Conservation (phyloP, 2,329 filamentous ascomycete species). For the Alternaria longipes region DNA sequence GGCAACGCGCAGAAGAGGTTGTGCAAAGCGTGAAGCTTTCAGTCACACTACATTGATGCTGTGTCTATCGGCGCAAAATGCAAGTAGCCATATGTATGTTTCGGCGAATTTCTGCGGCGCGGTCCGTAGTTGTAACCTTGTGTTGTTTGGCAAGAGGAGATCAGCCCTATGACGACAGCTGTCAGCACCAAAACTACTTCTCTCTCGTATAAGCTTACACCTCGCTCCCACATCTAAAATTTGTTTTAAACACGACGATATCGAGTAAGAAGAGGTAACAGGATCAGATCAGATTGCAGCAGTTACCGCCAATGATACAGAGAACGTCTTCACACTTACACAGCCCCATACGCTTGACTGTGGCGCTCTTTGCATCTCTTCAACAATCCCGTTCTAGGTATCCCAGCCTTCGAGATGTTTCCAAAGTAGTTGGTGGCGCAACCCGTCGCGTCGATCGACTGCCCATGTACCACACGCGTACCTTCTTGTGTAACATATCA, state of each 20-base stretch:
- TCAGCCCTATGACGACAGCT: constrained; percentile 10
- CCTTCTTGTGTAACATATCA: constrained; percentile 14
- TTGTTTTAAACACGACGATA: too few species aligned
- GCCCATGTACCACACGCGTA: constrained; percentile 10
- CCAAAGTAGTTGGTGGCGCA: constrained; percentile 21
- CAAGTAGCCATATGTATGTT: constrained; percentile 14
- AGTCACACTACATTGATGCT: constrained; percentile 18
- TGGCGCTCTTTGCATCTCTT: constrained; percentile 19
- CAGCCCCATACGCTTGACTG: constrained; percentile 14
- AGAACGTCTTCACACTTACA: constrained; percentile 4
- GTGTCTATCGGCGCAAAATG: constrained; percentile 13
- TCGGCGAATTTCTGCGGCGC: constrained; percentile 12
- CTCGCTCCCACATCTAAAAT: not conserved
- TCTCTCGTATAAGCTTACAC: not conserved
- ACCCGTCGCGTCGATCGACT: constrained; percentile 9
- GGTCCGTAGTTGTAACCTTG: constrained; percentile 13
- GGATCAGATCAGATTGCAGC: not conserved
- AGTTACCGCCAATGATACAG: not conserved
- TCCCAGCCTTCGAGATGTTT: constrained; percentile 10
- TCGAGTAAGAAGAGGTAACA: not conserved
- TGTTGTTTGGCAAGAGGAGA: not conserved
- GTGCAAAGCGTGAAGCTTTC: constrained; percentile 26
- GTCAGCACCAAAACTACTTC: not conserved
- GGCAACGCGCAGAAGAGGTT: constrained; percentile 17
- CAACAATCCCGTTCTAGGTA: constrained; percentile 4